Conservation (phyloP, 345 rosid genomes). For the Bruguiera parviflora region DNA sequence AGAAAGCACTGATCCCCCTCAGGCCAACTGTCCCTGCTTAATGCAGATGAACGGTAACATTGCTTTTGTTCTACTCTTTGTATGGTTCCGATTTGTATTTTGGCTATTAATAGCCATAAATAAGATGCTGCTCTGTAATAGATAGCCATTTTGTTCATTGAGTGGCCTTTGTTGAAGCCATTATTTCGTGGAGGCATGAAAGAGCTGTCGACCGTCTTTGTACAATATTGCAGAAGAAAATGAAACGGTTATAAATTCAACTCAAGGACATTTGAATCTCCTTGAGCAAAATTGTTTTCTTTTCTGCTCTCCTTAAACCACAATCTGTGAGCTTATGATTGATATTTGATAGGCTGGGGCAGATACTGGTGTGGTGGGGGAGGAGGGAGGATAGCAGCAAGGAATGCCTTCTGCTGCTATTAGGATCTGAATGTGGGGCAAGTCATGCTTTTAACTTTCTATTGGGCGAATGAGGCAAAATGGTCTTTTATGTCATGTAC, state of each 20-base stretch:
- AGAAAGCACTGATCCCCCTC: slow-evolving; percentile 58
- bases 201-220: background rate
- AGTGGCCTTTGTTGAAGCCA: background rate
- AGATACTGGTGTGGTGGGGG: no score
- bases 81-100: slow-evolving; percentile 4
- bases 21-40: slow-evolving; percentile 51
- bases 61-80: slow-evolving; percentile 5
- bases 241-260: background rate
- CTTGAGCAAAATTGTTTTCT: no score
- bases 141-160: background rate
- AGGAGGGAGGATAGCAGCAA: no score
- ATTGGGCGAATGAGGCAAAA: no score
- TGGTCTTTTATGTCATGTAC: no score
- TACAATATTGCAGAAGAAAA: background rate
- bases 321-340: no score
- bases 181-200: background rate
- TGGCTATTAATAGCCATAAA: slow-evolving; percentile 2
- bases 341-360: no score
- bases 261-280: background rate
- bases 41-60: slow-evolving; percentile 1
- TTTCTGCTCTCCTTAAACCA: no score
- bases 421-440: no score
- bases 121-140: slow-evolving; percentile 2
- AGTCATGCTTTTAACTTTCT: no score
- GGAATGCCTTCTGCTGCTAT: no score